phyloP scores from a whole-genome alignment of 2,329 filamentous ascomycete genomes.

The Penicillium sp. region DNA sequence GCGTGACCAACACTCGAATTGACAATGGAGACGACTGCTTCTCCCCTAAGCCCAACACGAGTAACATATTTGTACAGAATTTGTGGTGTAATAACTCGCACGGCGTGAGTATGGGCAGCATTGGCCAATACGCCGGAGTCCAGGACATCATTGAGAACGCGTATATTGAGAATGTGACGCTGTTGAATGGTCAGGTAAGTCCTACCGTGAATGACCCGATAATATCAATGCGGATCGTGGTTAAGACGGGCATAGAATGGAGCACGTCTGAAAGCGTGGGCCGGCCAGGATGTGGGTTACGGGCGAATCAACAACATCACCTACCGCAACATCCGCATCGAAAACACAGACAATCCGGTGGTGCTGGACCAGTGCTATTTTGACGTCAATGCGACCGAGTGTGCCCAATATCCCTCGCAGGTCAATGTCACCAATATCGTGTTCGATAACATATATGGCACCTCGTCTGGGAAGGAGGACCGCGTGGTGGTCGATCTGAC shows the following conservation, averaged over 20 bases:
- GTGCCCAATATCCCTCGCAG: constrained; percentile 53
- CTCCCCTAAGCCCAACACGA: constrained; percentile 59
- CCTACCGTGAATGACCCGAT: not conserved
- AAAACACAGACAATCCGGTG: constrained; percentile 57
- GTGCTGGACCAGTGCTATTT: constrained; percentile 64
- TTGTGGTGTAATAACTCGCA: constrained; percentile 61
- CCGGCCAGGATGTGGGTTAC: constrained; percentile 56
- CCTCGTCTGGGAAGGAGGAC: constrained; percentile 56
- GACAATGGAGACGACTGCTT: constrained; percentile 62
- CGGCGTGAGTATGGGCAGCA: constrained; percentile 57
- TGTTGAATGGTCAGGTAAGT: constrained; percentile 50
- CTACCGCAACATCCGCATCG: constrained; percentile 59
- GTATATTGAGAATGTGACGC: constrained; percentile 58
- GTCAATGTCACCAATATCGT: constrained; percentile 60
- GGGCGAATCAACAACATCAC: constrained; percentile 62
- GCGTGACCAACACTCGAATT: constrained; percentile 51
- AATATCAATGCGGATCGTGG: no score
- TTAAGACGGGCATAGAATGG: no score
- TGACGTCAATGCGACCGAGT: constrained; percentile 53
- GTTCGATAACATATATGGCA: constrained; percentile 59
- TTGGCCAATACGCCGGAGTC: constrained; percentile 57
- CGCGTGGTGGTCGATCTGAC: constrained; percentile 55
- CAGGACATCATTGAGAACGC: constrained; percentile 57
- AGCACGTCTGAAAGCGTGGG: constrained; percentile 61
- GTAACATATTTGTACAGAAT: constrained; percentile 57